Evolutionary conservation across 257 asterid genomes (phyloP).

Genomic region (Ballota nigra): DNA sequence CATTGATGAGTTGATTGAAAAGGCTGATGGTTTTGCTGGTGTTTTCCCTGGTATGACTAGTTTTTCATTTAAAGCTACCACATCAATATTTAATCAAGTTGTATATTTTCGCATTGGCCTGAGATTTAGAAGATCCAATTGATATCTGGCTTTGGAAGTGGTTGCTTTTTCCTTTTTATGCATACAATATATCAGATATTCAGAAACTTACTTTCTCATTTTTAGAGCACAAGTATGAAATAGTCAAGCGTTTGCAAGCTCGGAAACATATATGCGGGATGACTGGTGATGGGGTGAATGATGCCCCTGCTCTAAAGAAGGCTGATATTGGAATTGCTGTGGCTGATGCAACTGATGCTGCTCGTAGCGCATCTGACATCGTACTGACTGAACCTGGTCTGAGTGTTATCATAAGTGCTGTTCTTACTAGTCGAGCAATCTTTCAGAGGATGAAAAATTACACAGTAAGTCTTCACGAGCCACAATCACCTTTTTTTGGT

Average conservation of each 20-base stretch:
- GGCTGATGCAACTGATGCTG: conserved; percentile 69
- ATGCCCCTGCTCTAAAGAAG: conserved; percentile 64
- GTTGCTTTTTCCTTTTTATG: neutral
- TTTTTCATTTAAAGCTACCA: neutral
- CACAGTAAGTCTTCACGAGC: conserved; percentile 37
- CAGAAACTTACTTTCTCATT: neutral
- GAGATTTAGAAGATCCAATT: neutral
- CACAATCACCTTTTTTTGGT: neutral
- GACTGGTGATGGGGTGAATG: conserved; percentile 72
- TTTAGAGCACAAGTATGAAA: conserved; percentile 59
- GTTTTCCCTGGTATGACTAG: conserved; percentile 53
- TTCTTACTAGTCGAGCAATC: conserved; percentile 62
- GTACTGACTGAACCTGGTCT: conserved; percentile 63
- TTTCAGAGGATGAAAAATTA: conserved; percentile 65
- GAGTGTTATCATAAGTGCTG: conserved; percentile 67
- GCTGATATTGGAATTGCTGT: conserved; percentile 68
- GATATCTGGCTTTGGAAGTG: conserved; percentile 8
- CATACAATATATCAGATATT: neutral
- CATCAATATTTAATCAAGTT: neutral
- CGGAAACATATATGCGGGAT: conserved; percentile 64
- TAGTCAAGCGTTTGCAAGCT: conserved; percentile 59
- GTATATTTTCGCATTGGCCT: neutral
- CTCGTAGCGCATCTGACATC: conserved; percentile 61
- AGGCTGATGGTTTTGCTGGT: conserved; percentile 72
- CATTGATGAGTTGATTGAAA: conserved; percentile 54